Evolutionary conservation across 805 yeast genomes (phyloP).

Genomic region (Metschnikowia colocasiae): DNA sequence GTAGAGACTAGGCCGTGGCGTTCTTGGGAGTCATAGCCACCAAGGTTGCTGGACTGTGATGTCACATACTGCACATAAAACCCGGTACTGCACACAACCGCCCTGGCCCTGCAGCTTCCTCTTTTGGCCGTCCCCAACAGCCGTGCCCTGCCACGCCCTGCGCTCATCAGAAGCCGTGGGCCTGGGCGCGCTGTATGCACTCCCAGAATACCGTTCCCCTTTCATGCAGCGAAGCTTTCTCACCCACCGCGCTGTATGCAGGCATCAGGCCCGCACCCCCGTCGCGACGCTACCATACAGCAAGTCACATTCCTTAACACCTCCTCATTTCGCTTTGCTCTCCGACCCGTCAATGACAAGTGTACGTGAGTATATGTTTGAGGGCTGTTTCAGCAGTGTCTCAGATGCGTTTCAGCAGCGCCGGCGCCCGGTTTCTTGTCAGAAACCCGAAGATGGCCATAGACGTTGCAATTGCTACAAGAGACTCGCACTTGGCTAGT

Average conservation of each 20-base stretch:
- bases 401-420: neutral
- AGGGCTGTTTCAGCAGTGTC: neutral
- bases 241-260: neutral
- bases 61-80: no score
- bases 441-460: no score
- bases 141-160: no score
- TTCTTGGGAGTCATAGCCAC: no score
- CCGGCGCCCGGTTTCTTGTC: neutral
- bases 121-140: no score
- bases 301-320: neutral
- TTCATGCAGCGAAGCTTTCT: conserved; percentile 3
- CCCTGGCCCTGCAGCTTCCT: no score
- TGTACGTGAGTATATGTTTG: conserved; percentile 1
- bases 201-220: neutral
- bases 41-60: no score
- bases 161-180: no score
- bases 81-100: no score
- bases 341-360: conserved; percentile 1
- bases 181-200: neutral
- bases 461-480: no score
- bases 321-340: neutral
- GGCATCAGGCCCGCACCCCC: neutral
- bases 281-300: conserved; percentile 2
- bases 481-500: no score
- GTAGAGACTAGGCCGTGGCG: no score